phyloP scores from a whole-genome alignment of 306 rosid genomes.

The Medicago arabica region DNA sequence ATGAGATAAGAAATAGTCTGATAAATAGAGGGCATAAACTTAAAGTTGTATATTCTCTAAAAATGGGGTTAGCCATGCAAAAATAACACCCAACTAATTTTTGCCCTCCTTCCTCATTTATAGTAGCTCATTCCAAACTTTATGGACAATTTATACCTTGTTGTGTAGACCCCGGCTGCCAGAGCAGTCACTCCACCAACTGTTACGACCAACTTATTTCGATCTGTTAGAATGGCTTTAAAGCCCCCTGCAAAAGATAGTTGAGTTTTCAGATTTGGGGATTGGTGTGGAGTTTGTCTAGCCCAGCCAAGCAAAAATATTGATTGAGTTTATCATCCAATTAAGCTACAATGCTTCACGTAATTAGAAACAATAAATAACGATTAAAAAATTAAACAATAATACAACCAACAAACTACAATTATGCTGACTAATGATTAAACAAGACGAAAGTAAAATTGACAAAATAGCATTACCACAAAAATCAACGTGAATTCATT shows the following conservation, averaged over 20 bases:
- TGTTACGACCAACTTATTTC: constrained; percentile 91
- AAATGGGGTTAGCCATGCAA: not conserved
- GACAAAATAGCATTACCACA: not conserved
- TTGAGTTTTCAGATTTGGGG: not conserved
- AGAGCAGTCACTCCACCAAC: constrained; percentile 98
- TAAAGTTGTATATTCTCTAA: not conserved
- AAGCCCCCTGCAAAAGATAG: constrained; percentile 78
- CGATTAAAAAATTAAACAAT: not conserved
- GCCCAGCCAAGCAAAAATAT: constrained; percentile 10
- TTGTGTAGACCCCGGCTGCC: constrained; percentile 96
- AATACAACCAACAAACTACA: constrained; percentile 17
- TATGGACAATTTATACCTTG: constrained; percentile 62
- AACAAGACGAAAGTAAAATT: not conserved
- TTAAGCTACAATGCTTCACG: not conserved
- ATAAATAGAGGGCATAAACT: not conserved
- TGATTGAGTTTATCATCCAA: constrained; percentile 8
- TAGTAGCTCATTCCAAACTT: constrained; percentile 20
- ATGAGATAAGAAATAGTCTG: constrained; percentile 4
- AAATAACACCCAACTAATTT: constrained; percentile 2
- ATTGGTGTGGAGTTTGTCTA: not conserved
- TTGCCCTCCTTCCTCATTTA: constrained; percentile 2
- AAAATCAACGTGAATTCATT: not conserved
- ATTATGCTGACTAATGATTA: not conserved
- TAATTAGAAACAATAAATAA: not conserved
- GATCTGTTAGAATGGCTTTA: constrained; percentile 91